Evolutionary conservation across 129 eudicot genomes (phyloP).

Genomic region (Silybum marianum): DNA sequence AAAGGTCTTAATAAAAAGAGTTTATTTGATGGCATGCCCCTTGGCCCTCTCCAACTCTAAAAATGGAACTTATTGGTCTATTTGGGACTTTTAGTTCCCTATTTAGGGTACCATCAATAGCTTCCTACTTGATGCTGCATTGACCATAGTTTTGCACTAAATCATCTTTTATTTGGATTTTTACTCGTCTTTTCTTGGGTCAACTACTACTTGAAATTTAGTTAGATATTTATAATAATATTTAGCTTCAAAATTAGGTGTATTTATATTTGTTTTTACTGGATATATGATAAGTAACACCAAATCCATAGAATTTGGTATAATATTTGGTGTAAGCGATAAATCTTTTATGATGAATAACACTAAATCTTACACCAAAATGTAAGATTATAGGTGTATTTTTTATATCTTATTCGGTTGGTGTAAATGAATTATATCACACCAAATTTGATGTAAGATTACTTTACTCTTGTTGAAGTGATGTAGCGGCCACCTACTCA

Average conservation of each 20-base stretch:
- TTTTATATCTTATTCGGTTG: no score
- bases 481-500: no score
- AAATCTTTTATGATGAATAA: no score
- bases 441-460: no score
- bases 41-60: conserved; percentile 14
- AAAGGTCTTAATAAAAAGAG: conserved; percentile 4
- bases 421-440: no score
- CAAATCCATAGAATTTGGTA: no score
- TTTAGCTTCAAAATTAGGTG: not conserved
- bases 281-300: not conserved
- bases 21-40: conserved; percentile 25
- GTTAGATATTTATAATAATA: not conserved
- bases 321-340: no score
- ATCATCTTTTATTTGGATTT: not conserved
- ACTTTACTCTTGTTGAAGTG: no score
- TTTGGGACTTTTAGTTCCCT: conserved; percentile 30
- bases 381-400: no score
- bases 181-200: not conserved
- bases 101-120: conserved; percentile 22
- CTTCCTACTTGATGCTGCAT: conserved; percentile 33
- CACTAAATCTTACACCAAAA: no score
- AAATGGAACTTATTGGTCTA: conserved; percentile 22
- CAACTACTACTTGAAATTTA: not conserved
- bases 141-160: conserved; percentile 16
- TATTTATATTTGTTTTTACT: not conserved